phyloP scores from a whole-genome alignment of 768 basidiomycete genomes.

The Rossbeevera mucosa region DNA sequence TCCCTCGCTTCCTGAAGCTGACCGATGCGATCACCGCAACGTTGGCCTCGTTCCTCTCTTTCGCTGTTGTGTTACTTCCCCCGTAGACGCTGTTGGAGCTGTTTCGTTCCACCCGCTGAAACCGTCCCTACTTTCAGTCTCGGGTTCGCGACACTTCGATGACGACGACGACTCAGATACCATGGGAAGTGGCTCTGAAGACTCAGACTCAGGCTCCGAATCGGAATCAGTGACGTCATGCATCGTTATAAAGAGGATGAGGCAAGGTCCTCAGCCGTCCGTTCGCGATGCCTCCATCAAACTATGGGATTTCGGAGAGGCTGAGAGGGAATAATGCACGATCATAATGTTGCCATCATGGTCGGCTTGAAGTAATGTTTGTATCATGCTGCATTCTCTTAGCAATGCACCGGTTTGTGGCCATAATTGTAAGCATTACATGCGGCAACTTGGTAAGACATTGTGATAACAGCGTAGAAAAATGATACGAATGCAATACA shows the following conservation, averaged over 20 bases:
- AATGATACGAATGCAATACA: constrained; percentile 4
- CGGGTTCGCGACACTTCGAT: constrained; percentile 76
- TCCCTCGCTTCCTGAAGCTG: background rate
- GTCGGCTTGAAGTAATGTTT: background rate
- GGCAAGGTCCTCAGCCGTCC: constrained; percentile 12
- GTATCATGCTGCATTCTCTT: background rate
- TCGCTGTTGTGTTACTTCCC: background rate
- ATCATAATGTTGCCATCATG: too few relatives aligned
- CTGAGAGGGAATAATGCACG: too few relatives aligned
- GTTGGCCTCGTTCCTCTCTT: background rate
- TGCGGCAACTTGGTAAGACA: constrained; percentile 15
- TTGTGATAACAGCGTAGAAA: constrained; percentile 2
- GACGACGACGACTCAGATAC: background rate
- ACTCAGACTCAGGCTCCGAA: constrained; percentile 18
- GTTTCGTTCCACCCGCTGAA: constrained; percentile 67
- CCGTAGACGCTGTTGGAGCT: constrained; percentile 66
- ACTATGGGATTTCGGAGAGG: constrained; percentile 19
- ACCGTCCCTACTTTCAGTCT: constrained; percentile 56
- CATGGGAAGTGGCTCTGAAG: background rate
- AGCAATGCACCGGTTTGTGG: constrained; percentile 4
- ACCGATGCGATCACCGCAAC: background rate
- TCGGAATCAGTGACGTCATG: background rate
- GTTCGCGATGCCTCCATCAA: constrained; percentile 28
- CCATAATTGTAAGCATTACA: constrained; percentile 21
- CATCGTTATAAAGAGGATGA: constrained; percentile 8